phyloP scores from a whole-genome alignment of 495 filamentous ascomycete genomes.

The Penicillium taxi region DNA sequence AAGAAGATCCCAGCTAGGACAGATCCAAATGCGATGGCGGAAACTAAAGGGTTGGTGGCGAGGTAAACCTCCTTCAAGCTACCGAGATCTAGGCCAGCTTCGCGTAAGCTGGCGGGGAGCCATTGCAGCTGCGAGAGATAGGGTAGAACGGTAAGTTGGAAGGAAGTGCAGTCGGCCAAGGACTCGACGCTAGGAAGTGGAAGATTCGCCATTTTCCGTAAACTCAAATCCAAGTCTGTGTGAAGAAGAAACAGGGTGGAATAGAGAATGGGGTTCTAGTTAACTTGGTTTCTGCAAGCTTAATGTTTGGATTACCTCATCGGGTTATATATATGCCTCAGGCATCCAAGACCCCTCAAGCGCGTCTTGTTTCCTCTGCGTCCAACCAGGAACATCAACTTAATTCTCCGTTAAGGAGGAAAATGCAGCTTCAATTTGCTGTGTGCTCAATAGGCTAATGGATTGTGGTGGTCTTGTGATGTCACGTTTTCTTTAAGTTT shows the following conservation, averaged over 20 bases:
- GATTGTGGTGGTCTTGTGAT: too few species aligned
- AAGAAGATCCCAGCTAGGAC: conserved; percentile 61
- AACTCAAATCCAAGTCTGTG: neutral
- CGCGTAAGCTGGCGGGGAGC: conserved; percentile 56
- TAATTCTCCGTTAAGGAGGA: too few species aligned
- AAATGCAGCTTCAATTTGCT: too few species aligned
- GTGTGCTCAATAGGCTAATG: too few species aligned
- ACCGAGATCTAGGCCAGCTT: conserved; percentile 46
- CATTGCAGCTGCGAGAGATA: conserved; percentile 71
- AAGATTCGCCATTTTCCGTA: conserved; percentile 42
- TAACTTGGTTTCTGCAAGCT: conserved; percentile 2
- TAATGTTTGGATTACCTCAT: conserved; percentile 25
- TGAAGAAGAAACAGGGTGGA: neutral
- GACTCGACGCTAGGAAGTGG: conserved; percentile 59
- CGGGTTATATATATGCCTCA: conserved; percentile 14
- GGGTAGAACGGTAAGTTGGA: conserved; percentile 59
- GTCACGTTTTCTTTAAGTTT: too few species aligned
- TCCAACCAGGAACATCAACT: too few species aligned
- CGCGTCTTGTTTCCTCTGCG: too few species aligned
- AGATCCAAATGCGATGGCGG: conserved; percentile 63
- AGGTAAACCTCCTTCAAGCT: conserved; percentile 63
- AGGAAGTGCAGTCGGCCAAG: conserved; percentile 64
- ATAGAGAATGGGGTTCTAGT: conserved; percentile 4
- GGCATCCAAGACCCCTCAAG: conserved; percentile 10
- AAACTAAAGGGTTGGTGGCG: conserved; percentile 78